Percentiles rank a stretch among this genome's conserved stretches.
phyloP scores from a whole-genome alignment of 1,284 basidiomycete genomes.

The Trichosporon asahii region DNA sequence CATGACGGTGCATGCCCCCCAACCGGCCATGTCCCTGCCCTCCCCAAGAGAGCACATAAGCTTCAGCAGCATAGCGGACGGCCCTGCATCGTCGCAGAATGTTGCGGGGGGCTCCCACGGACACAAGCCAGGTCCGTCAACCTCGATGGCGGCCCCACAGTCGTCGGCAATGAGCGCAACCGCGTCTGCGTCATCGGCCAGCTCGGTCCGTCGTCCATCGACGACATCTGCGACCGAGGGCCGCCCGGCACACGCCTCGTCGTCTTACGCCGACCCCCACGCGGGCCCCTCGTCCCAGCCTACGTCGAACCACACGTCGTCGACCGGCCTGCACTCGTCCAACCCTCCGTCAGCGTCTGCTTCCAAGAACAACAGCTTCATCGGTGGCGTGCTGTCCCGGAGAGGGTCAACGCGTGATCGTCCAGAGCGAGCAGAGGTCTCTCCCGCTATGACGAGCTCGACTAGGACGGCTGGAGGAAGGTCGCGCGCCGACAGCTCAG shows the following conservation, averaged over 20 bases:
- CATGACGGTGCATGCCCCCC: conserved; percentile 9
- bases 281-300: conserved; percentile 1
- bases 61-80: conserved; percentile 7
- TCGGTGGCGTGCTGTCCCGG: conserved; percentile 23
- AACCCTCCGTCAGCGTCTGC: conserved; percentile 24
- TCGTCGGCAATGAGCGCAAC: not conserved
- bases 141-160: not conserved
- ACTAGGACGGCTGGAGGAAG: not conserved
- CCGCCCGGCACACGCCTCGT: not conserved
- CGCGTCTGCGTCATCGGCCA: not conserved
- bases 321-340: not conserved
- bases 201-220: not conserved
- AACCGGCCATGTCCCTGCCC: conserved; percentile 8
- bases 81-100: conserved; percentile 1
- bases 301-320: not conserved
- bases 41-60: conserved; percentile 8
- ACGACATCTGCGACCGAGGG: not conserved
- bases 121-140: not conserved
- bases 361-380: conserved; percentile 27
- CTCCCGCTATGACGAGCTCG: not conserved
- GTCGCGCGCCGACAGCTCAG: conserved; percentile 13
- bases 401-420: conserved; percentile 25
- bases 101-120: not conserved
- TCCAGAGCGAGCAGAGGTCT: not conserved
- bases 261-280: not conserved